Evolutionary conservation across 352 stramenopile species (phyloP).

Genomic region (Globisporangium nodosum): DNA sequence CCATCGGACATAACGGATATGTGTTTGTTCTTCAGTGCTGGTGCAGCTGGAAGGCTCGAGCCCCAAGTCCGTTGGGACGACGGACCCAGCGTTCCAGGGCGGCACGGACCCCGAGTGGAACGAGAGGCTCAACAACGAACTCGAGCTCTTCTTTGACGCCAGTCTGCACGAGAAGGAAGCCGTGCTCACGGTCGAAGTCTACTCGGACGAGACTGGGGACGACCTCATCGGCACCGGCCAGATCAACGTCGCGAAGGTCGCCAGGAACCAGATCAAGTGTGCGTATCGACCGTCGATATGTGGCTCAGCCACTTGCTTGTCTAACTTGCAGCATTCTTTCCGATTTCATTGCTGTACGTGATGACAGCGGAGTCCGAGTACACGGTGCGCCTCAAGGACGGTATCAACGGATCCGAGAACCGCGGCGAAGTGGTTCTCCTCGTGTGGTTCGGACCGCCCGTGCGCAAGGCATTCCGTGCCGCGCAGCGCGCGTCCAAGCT

Average conservation of each 20-base stretch:
- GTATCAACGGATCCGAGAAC: conserved; percentile 22
- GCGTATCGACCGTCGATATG: neutral
- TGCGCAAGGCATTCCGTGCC: conserved; percentile 74
- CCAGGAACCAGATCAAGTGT: conserved; percentile 31
- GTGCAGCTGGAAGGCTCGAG: conserved; percentile 61
- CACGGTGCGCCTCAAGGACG: conserved; percentile 48
- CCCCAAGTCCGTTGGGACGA: conserved; percentile 54
- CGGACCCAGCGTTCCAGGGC: conserved; percentile 59
- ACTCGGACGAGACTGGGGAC: conserved; percentile 61
- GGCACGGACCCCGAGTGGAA: conserved; percentile 61
- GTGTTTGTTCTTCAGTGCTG: conserved; percentile 31
- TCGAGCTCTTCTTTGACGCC: conserved; percentile 81
- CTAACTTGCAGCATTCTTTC: neutral
- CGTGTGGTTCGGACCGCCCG: conserved; percentile 75
- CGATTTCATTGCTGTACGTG: neutral
- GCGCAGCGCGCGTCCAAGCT: conserved; percentile 63
- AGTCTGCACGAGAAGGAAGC: conserved; percentile 38
- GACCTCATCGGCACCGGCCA: conserved; percentile 72
- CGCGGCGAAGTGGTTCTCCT: conserved; percentile 55
- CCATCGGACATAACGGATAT: neutral
- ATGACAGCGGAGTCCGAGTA: conserved; percentile 23
- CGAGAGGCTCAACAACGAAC: conserved; percentile 63
- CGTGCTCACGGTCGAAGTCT: conserved; percentile 62
- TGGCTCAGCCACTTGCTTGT: neutral
- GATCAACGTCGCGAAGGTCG: conserved; percentile 36